Base-by-base conservation (phyloP, 2,329 filamentous ascomycete genomes). In the Microsporum canis region DNA sequence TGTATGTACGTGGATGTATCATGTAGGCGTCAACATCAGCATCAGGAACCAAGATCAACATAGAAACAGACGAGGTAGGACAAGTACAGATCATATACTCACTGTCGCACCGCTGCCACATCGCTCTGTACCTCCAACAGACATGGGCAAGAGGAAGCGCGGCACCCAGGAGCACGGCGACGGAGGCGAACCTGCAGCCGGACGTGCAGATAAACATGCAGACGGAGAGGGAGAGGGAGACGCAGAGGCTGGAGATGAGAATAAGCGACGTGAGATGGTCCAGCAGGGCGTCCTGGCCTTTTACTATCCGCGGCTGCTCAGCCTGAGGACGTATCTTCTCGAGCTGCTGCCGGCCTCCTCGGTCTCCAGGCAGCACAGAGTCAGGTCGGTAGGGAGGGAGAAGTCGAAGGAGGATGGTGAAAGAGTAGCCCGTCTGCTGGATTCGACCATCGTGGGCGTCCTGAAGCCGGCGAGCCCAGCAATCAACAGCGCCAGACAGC, bases 271-370 rank as follows among this genome's bases (percentile, higher is more conserved):
- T 31, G 39, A 14, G 17, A 23, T 14, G 38, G 14, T 41, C 27
- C 17, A 33, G 39, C 85, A 89, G 69, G 82, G 84, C 60, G 80
- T 94, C 38, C 78, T 95, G 61, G 79, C 79, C 53, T 80, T 82
- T 63, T 88, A 86, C 74, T 95, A 91, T 73, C 74, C 80, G 5
- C 74, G 79, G 55, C 80, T 91, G 10, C 72, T 83, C 60, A 85
- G 85, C 0, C 76, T 96, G 61, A 84, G 89, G 67, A 79, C 87
- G 62, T 88, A 89, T 75, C 76, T 91, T 43, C 76, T 91, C 56
- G 77, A 77, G 23, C 82, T 79, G 63, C 80, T 95, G 8, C 87
- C 88, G 0, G 66, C 72, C n/a, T 79, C 83, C 8, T 92, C 89
- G 3, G 87, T 76, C 63, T 72, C 73, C 59, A 76, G 79, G 51